These are phyloP conservation scores for Mucor circinelloides DNA, from an alignment of 371 early-diverging fungal species.

Conservation along the genomic window DNA sequence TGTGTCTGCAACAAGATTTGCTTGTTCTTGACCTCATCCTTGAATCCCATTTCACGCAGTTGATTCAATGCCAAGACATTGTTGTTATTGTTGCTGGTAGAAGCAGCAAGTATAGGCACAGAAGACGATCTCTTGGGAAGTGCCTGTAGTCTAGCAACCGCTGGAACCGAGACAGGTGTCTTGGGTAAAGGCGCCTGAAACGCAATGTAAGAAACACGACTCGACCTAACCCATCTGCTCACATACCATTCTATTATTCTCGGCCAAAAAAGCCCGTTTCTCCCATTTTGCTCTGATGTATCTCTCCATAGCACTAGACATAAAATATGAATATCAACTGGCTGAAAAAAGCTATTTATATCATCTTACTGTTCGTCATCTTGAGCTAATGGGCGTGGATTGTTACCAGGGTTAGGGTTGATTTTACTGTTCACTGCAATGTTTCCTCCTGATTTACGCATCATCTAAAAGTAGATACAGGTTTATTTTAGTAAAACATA, in stretches of 20 bases:
- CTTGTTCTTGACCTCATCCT: constrained; percentile 58
- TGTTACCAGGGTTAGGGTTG: constrained; percentile 70
- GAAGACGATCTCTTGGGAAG: constrained; percentile 49
- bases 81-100: constrained; percentile 5
- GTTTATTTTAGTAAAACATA: not conserved
- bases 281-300: constrained; percentile 96
- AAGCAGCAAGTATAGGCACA: constrained; percentile 29
- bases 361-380: constrained; percentile 62
- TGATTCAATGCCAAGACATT: constrained; percentile 10
- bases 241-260: constrained; percentile 15
- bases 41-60: constrained; percentile 81
- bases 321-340: not conserved
- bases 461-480: constrained; percentile 32
- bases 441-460: constrained; percentile 80
- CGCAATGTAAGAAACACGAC: not conserved
- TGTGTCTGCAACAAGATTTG: constrained; percentile 68
- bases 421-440: constrained; percentile 75
- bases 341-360: not conserved
- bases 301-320: constrained; percentile 76
- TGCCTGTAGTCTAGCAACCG: constrained; percentile 14
- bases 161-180: not conserved
- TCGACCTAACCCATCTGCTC: not conserved
- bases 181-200: constrained; percentile 6
- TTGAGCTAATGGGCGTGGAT: constrained; percentile 67
- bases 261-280: constrained; percentile 69